Evolutionary conservation across 352 stramenopile species (phyloP).

Genomic region (Phytophthora pistaciae): DNA sequence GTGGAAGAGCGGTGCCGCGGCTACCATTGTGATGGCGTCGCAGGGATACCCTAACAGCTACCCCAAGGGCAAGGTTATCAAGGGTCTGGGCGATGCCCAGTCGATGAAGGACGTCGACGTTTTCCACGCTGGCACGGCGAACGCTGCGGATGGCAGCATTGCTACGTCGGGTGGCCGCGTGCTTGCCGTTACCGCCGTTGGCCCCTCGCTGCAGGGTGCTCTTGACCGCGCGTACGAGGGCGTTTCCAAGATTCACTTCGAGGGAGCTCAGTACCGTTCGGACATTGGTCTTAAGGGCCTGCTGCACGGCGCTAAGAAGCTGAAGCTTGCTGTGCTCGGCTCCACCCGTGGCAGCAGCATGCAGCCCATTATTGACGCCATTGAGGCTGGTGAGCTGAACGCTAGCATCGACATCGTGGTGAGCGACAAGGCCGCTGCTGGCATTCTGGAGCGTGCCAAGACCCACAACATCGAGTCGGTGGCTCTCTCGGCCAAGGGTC

Average conservation of each 20-base stretch:
- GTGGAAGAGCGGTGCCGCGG: slow-evolving; percentile 92
- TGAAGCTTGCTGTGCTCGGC: slow-evolving; percentile 95
- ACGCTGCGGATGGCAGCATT: slow-evolving; percentile 67
- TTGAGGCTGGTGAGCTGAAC: slow-evolving; percentile 87
- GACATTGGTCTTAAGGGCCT: slow-evolving; percentile 97
- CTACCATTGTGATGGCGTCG: slow-evolving; percentile 97
- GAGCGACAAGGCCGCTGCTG: slow-evolving; percentile 94
- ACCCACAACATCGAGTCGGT: slow-evolving; percentile 76
- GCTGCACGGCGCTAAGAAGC: slow-evolving; percentile 86
- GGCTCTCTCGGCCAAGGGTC: slow-evolving; percentile 71
- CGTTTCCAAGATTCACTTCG: slow-evolving; percentile 90
- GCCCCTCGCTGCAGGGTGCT: slow-evolving; percentile 91
- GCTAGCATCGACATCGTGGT: slow-evolving; percentile 97
- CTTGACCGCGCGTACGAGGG: slow-evolving; percentile 93
- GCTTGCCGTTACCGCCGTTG: slow-evolving; percentile 96
- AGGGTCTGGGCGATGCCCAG: slow-evolving; percentile 90
- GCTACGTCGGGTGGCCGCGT: slow-evolving; percentile 97
- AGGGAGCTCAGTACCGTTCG: slow-evolving; percentile 95
- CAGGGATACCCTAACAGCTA: slow-evolving; percentile 98
- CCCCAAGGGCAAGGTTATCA: slow-evolving; percentile 98
- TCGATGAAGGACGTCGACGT: slow-evolving; percentile 93
- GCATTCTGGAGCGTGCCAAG: slow-evolving; percentile 96
- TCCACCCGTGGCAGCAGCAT: slow-evolving; percentile 97
- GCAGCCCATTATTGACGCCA: slow-evolving; percentile 97
- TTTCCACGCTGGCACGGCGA: slow-evolving; percentile 98